Evolutionary conservation across 2,329 filamentous ascomycete genomes (phyloP), one percentile per base, ranked within the genome.

Genomic region (Penicillium italicum): DNA sequence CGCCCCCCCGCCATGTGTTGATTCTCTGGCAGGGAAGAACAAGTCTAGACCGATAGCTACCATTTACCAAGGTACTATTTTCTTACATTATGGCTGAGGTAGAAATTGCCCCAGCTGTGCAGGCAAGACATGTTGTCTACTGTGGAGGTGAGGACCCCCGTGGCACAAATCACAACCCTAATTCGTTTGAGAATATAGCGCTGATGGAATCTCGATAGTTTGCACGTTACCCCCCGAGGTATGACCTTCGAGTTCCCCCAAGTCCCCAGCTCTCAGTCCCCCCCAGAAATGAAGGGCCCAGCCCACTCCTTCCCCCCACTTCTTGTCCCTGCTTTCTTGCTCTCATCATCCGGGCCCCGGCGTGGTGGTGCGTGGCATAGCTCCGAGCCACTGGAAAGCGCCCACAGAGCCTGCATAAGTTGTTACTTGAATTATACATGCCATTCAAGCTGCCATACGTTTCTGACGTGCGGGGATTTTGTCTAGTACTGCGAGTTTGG

Each of bases 401-500:
- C 50, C 50, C 16, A 18, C 36, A 6, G 18, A 34, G 40, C 31
- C 16, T 20, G 22, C 49, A 26, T 24, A n/a, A 24, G n/a, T 36
- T 47, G 34, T 12, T 16, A 30, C 28, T 14, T 11, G 24, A 24
- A 30, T 12, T 11, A 28, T 16, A 24, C 26, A 22, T 34, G 5
- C 24, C 24, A 20, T 33, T 41, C 18, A 2, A 20, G 24, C 28
- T 55, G 33, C 16, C 26, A 31, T 44, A 38, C 20, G 16, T 50
- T 50, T 18, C 42, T 33, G 42, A 51, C 41, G 56, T 30, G 46
- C 31, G 53, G 47, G 53, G 28, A 31, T 75, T 62, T 77, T 97
- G 93, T 99, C 64, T 77, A 97, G 94, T 99, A 97, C 79, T 99
- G 94, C 80, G 94, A 99, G 78, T 97, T 97, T 76, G 94, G 94